These are phyloP conservation scores for Chamaecyparis obtusa DNA, from an alignment of 75 land plant genomes.

Conservation along the genomic window DNA sequence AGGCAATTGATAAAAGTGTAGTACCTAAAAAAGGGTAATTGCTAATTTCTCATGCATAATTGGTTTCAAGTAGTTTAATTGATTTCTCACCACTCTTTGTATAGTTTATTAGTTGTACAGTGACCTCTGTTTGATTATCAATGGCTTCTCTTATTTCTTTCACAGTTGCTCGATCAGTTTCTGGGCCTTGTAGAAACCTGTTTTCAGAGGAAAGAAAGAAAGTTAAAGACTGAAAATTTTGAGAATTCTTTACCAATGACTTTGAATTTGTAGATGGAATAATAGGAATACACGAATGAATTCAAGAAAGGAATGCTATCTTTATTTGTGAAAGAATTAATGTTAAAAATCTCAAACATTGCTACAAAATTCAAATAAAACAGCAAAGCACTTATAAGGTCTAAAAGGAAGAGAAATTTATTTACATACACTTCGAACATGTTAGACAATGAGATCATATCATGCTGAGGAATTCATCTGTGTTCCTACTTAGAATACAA, in stretches of 20 bases:
- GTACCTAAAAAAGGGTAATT: background rate
- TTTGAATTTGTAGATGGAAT: background rate
- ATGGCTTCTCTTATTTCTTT: constrained; percentile 84
- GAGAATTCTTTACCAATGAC: background rate
- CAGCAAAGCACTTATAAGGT: background rate
- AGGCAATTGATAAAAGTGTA: background rate
- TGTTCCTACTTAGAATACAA: background rate
- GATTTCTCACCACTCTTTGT: constrained; percentile 75
- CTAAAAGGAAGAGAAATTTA: background rate
- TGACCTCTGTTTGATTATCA: constrained; percentile 79
- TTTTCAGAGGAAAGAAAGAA: background rate
- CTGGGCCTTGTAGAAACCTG: constrained; percentile 98
- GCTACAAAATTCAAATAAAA: background rate
- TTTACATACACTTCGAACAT: background rate
- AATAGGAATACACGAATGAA: background rate
- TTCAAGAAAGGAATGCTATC: background rate
- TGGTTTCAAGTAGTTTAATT: background rate
- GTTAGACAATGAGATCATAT: background rate
- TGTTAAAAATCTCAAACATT: background rate
- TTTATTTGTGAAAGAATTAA: background rate
- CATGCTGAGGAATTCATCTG: background rate
- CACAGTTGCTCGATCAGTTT: constrained; percentile 84
- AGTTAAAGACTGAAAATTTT: background rate
- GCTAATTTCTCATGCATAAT: background rate
- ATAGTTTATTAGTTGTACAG: constrained; percentile 96